Evolutionary conservation across 106 monocot species (phyloP), one percentile per base, ranked within the genome.

Genomic region (Acorus calamus): DNA sequence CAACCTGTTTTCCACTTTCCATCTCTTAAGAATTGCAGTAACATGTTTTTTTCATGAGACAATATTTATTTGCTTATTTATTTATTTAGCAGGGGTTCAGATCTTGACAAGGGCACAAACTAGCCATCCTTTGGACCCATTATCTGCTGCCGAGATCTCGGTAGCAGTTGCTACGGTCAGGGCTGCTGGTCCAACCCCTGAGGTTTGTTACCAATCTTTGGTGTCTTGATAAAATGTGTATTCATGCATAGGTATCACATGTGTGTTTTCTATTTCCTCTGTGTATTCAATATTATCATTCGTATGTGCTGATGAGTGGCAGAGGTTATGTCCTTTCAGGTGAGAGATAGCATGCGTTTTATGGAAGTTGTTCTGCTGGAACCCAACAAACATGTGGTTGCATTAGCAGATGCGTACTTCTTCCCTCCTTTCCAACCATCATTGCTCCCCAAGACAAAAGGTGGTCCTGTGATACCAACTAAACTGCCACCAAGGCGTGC

Each of bases 401-500:
- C 96, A 44, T 75, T 96, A 52, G 96, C 96, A 46, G 91, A 96
- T 83, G 96, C 96, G 12, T 96, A 96, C 64, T 96, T 91, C 59
- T 96, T 96, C 63, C 96, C 96, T 44, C 96, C 96, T 57, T 96
- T 96, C 71, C 96, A 96, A 75, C 87, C 96, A 66, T 96, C 96
- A 44, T 65, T 96, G 14, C 70, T 96, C 11, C 87, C 96, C 14
- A 90, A 76, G 73, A 83, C 83, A 28, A 90, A 96, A 76, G 87
- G 91, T 56, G 87, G 83, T 55, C 85, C 91, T 48, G 64, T 91
- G 42, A 91, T 96, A 70, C 96, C 96, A 42, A 85, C 70, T 55
- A 96, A 87, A 66, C 78, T 96, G 45, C 91, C 96, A 5, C 84
- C 90, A 52, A 91, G 96, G 69, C 76, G 80, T 63, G 96, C 96